Conservation (phyloP, 225 moss, liverwort and hornwort genomes). For the Polytrichum commune region DNA sequence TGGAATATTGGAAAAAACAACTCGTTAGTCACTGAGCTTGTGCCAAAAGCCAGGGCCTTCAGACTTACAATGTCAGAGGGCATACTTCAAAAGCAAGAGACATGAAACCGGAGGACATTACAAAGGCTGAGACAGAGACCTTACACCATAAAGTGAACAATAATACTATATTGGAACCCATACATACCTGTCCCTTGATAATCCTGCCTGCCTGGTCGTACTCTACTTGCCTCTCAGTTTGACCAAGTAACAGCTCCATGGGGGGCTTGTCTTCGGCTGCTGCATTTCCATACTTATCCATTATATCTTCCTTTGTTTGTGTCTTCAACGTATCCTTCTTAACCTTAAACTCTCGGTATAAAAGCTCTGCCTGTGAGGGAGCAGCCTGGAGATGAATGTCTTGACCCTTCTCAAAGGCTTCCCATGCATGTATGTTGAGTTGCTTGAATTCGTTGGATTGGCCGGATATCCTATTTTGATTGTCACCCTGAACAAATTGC, state of each 20-base stretch:
- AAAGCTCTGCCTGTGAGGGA: conserved; percentile 93
- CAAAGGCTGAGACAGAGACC: no score
- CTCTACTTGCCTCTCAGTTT: conserved; percentile 97
- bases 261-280: conserved; percentile 80
- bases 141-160: no score
- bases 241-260: conserved; percentile 87
- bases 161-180: neutral
- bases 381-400: conserved; percentile 99
- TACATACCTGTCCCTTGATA: conserved; percentile 76
- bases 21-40: neutral
- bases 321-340: conserved; percentile 96
- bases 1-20: conserved; percentile 22
- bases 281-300: conserved; percentile 93
- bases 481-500: conserved; percentile 64
- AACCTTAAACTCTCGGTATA: conserved; percentile 88
- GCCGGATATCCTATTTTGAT: conserved; percentile 87
- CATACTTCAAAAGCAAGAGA: neutral
- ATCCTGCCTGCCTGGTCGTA: conserved; percentile 97
- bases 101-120: neutral
- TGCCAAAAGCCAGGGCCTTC: no score
- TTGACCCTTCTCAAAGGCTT: conserved; percentile 96
- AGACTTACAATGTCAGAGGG: neutral
- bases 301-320: conserved; percentile 89
- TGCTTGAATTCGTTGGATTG: conserved; percentile 96
- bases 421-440: conserved; percentile 98